Base-by-base conservation (phyloP, 129 eudicot genomes). In the Escallonia rubra region DNA sequence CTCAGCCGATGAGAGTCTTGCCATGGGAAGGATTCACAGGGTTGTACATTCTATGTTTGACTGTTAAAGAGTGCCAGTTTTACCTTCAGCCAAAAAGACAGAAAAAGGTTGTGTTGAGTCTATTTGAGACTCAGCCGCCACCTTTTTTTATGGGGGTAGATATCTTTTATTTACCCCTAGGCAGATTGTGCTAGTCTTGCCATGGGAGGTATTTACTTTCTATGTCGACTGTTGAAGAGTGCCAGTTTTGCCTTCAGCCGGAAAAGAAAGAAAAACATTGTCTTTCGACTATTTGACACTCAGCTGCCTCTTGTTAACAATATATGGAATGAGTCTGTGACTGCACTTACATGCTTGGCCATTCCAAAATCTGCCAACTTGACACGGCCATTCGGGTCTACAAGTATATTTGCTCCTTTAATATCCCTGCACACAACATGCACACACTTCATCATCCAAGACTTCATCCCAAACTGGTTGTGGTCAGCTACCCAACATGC, bases 331-430 rank as follows among this genome's bases (percentile, higher is more conserved):
- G 10, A 14, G 41, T 15, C 40, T 4, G 13, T n/a, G 13, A n/a
- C 45, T 43, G 67, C 8, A 74, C 96, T 85, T 85, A 92, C 98
- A 82, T 92, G 95, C 74, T 88, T 92, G 69, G 96, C 98, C 96
- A 92, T 92, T 45, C 96, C 98, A 78, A 92, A 92, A 80, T 92
- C 96, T 14, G 96, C 96, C 79, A 92, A 76, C 84, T 92, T 92
- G 63, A 89, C 90, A 61, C 95, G 89, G 14, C 98, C 98, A 74
- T 82, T 83, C 57, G 98, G 98, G 76, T 89, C 98, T 64, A 92
- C 98, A 63, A 92, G 96, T 60, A 92, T 86, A 82, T 86, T 88
- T 72, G 98, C 98, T 65, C 96, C 98, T 86, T 92, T 92, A 47
- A 92, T 92, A 83, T 92, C 96, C 80, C 98, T 91, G 86, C 68